Base-by-base conservation (phyloP, 257 asterid species). In the Buddleja alternifolia region DNA sequence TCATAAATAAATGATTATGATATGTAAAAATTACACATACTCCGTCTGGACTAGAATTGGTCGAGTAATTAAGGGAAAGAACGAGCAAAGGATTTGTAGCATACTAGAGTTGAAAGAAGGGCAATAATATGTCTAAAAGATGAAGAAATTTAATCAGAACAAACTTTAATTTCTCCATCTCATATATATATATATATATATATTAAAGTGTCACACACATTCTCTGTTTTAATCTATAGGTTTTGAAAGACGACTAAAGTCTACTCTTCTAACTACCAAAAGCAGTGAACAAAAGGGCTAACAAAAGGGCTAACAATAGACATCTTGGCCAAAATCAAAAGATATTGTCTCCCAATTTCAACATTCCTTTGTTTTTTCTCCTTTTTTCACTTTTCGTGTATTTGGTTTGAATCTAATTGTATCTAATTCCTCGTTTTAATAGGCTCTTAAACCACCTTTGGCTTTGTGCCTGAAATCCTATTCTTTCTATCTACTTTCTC, bases 181-280 rank as follows among this genome's bases (percentile, higher is more conserved):
- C 16, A 19, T 59, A 53, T 11, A 11, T 60, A 4, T 16, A 39
- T 36, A 17, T 5, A 39, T 37, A 60, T 25, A 25, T 24, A 20
- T 0, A 11, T 6, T 14, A 66, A 72, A 55, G 44, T 60, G 50
- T 56, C 42, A 46, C 71, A 67, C 50, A 59, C 39, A 53, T 60
- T 69, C 47, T 45, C 66, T 44, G 54, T 63, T 76, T 78, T 69
- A 48, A 73, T 77, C 77, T 68, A 51, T 71, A 69, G 62, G 79
- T 73, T 82, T 81, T 78, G 61, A 74, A 59, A 67, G 59, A 62
- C 55, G 46, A 54, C 48, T 71, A 77, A 75, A 81, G 82, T 75
- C 78, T 64, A 77, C 72, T 60, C 69, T 68, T 75, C 68, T 66
- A 83, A 77, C 72, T 53, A 78, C 88, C 76, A 80, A 77, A 82